These are phyloP conservation scores for Kwoniella sp. DNA, from an alignment of 768 basidiomycete species.

Conservation along the genomic window DNA sequence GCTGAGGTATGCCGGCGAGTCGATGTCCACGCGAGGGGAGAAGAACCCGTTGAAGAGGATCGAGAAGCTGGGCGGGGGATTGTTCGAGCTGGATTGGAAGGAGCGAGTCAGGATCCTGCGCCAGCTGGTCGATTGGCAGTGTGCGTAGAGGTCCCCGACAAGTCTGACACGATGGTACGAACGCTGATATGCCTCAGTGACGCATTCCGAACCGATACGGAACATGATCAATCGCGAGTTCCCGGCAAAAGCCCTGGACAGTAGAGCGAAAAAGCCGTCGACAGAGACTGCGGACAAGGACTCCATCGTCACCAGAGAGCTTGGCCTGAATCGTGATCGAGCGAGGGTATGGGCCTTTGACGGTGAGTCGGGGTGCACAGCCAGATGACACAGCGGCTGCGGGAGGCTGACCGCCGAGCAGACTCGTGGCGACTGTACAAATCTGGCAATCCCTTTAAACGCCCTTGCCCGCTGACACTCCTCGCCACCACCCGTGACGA, in stretches of 20 bases:
- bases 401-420: too few species aligned
- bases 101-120: conserved; percentile 32
- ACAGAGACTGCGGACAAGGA: conserved; percentile 3
- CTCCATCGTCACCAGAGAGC: conserved; percentile 15
- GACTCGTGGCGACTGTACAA: conserved; percentile 37
- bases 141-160: conserved; percentile 19
- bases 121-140: conserved; percentile 46
- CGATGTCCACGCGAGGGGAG: conserved; percentile 14
- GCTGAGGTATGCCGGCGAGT: conserved; percentile 34
- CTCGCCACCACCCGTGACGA: conserved; percentile 22
- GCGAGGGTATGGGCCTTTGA: conserved; percentile 41
- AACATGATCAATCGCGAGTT: conserved; percentile 31
- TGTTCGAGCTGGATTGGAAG: conserved; percentile 43
- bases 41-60: conserved; percentile 28
- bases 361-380: conserved; percentile 21
- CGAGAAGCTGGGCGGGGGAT: conserved; percentile 27
- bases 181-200: conserved; percentile 16
- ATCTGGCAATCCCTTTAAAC: conserved; percentile 46
- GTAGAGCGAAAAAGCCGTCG: conserved; percentile 9
- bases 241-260: conserved; percentile 10
- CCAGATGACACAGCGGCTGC: too few species aligned
- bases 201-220: conserved; percentile 29
- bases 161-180: background rate
- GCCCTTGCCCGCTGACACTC: conserved; percentile 35
- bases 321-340: conserved; percentile 35